Evolutionary conservation across 176 grass and related monocot species (phyloP).

Genomic region (Musa schizocarpa): DNA sequence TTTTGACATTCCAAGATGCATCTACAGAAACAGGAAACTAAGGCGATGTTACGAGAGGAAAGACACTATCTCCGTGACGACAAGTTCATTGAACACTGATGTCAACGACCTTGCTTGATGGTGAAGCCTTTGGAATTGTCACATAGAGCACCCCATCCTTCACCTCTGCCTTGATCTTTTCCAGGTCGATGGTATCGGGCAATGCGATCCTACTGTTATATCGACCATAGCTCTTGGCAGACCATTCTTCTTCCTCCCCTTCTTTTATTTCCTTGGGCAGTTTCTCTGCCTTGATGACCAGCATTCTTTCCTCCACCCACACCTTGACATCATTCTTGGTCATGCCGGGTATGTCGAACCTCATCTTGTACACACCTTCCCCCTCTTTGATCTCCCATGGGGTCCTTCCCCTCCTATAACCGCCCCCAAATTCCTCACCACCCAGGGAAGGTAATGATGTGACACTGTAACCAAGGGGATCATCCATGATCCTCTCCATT

Average conservation of each 20-base stretch:
- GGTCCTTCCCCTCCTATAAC: slow-evolving; percentile 22
- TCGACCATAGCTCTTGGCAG: slow-evolving; percentile 34
- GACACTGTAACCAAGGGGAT: slow-evolving; percentile 4
- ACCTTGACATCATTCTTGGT: slow-evolving; percentile 28
- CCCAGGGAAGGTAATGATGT: not conserved
- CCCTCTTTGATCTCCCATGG: slow-evolving; percentile 50
- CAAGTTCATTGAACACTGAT: slow-evolving; percentile 29
- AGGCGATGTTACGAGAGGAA: too few species aligned
- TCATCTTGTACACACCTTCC: slow-evolving; percentile 28
- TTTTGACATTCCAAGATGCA: too few species aligned
- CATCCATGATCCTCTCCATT: slow-evolving; percentile 40
- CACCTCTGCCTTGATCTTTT: slow-evolving; percentile 40
- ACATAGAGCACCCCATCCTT: slow-evolving; percentile 41
- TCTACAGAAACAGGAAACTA: too few species aligned
- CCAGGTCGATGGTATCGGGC: slow-evolving; percentile 36
- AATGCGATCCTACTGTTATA: slow-evolving; percentile 38
- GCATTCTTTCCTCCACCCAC: slow-evolving; percentile 34
- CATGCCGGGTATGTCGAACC: slow-evolving; percentile 55
- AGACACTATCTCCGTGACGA: too few species aligned
- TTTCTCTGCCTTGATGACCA: slow-evolving; percentile 42
- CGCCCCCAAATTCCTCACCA: not conserved
- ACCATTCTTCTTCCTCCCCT: slow-evolving; percentile 16
- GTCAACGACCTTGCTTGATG: slow-evolving; percentile 23
- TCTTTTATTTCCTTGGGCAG: not conserved
- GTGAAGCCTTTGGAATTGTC: slow-evolving; percentile 31